phyloP scores from a whole-genome alignment of 306 rosid genomes.

The Macrotyloma uniflorum region DNA sequence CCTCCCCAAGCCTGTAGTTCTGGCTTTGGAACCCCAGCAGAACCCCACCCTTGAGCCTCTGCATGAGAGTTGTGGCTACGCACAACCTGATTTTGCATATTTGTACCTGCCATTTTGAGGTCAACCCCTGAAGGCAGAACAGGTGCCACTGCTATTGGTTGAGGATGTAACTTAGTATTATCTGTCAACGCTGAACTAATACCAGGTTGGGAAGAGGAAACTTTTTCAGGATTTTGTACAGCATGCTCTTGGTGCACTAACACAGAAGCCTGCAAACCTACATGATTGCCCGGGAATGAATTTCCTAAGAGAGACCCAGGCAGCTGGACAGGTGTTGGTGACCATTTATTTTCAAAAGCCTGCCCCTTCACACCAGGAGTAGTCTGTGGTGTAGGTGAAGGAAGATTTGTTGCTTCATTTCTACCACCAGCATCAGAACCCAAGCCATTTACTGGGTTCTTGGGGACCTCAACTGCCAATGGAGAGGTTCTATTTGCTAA shows the following conservation, averaged over 20 bases:
- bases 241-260: slow-evolving; percentile 40
- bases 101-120: slow-evolving; percentile 58
- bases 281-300: slow-evolving; percentile 43
- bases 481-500: slow-evolving; percentile 49
- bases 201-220: slow-evolving; percentile 46
- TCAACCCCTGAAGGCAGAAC: slow-evolving; percentile 53
- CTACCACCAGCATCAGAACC: slow-evolving; percentile 49
- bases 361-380: slow-evolving; percentile 55
- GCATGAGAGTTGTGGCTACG: slow-evolving; percentile 48
- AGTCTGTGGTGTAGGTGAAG: slow-evolving; percentile 94
- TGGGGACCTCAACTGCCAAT: slow-evolving; percentile 65
- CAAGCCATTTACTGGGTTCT: slow-evolving; percentile 63
- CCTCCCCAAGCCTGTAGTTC: slow-evolving; percentile 62
- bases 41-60: slow-evolving; percentile 69
- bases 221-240: slow-evolving; percentile 48
- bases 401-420: slow-evolving; percentile 77
- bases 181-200: slow-evolving; percentile 38
- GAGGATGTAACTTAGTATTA: slow-evolving; percentile 55
- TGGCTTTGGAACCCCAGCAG: slow-evolving; percentile 51
- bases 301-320: slow-evolving; percentile 51
- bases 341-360: slow-evolving; percentile 67
- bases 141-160: slow-evolving; percentile 44
- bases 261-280: slow-evolving; percentile 51
- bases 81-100: slow-evolving; percentile 61
- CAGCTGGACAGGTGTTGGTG: slow-evolving; percentile 54